Evolutionary conservation across 768 basidiomycete genomes (phyloP), one percentile per base, ranked within the genome.

Genomic region (Amanita molliuscula): DNA sequence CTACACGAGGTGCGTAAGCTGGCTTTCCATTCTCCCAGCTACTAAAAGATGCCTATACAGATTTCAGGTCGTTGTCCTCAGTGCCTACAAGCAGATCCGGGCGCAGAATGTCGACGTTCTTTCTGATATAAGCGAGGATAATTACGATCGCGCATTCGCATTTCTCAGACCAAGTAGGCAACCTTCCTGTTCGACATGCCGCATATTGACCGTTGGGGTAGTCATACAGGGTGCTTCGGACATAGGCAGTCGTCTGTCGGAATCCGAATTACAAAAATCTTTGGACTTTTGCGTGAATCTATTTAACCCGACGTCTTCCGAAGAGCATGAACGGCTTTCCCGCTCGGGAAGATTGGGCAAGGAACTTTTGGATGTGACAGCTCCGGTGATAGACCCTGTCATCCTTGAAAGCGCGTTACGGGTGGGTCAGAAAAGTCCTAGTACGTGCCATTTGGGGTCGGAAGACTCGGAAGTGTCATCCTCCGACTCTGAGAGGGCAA

Each of bases 181-280:
- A 2, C 20, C 7, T 11, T 31, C 9, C 10, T 43, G 10, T 1
- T 6, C 44, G 29, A 16, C 41, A 6, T 35, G 23, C 26, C 26
- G 13, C 21, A 29, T 52, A 34, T 53, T 50, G 25, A 44, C 40
- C 23, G 37, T 25, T 31, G 16, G 4, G 26, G 1, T 52, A 88
- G 87, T 89, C 25, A 88, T 88, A 33, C 87, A 88, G 63, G 87
- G 87, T 5, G 82, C 81, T 38, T 81, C 81, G 0, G 87, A 89
- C 53, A 79, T 88, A 75, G 87, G 86, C 11, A 67, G 70, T 28
- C 77, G 74, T 13, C 71, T 88, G 29, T 85, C 83, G 2, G 86
- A 85, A 62, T 71, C 67, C 42, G 87, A 89, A 62, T 72, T 89
- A 0, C 82, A 87, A 55, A 79, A 72, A 50, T 83, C 87, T 15